These are phyloP conservation scores for Penicillium sp. DNA, from an alignment of 2,329 filamentous ascomycete species.

Conservation along the genomic window DNA sequence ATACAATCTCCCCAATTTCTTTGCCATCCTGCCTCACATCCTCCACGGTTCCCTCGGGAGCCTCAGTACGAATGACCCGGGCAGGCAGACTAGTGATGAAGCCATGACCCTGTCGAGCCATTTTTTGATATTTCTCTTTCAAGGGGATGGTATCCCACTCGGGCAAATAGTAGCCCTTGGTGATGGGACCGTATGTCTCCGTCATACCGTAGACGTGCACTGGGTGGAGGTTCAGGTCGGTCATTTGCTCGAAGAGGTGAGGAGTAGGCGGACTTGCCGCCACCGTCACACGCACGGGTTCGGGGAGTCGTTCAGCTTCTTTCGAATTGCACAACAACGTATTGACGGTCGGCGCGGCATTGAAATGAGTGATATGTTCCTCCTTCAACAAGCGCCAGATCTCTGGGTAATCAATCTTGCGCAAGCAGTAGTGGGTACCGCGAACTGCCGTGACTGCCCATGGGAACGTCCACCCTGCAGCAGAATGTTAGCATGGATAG, in stretches of 20 bases:
- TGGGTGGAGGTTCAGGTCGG: conserved; percentile 73
- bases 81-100: conserved; percentile 77
- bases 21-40: conserved; percentile 65
- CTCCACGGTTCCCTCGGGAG: conserved; percentile 59
- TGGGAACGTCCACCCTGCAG: conserved; percentile 69
- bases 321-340: conserved; percentile 78
- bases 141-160: conserved; percentile 69
- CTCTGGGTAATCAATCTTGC: conserved; percentile 89
- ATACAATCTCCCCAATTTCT: conserved; percentile 79
- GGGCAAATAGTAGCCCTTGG: conserved; percentile 83
- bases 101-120: conserved; percentile 92
- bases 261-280: conserved; percentile 86
- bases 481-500: background rate
- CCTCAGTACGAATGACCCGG: conserved; percentile 74
- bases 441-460: conserved; percentile 90
- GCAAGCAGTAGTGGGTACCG: conserved; percentile 89
- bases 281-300: conserved; percentile 78
- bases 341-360: conserved; percentile 92
- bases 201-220: conserved; percentile 88
- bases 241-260: conserved; percentile 92
- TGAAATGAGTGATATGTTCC: conserved; percentile 88
- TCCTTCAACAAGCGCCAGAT: conserved; percentile 87
- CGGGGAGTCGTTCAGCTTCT: conserved; percentile 63
- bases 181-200: conserved; percentile 92
- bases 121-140: conserved; percentile 75